Base-by-base conservation (phyloP, 228 moss, liverwort and hornwort species). In the Sphagnum fallax region DNA sequence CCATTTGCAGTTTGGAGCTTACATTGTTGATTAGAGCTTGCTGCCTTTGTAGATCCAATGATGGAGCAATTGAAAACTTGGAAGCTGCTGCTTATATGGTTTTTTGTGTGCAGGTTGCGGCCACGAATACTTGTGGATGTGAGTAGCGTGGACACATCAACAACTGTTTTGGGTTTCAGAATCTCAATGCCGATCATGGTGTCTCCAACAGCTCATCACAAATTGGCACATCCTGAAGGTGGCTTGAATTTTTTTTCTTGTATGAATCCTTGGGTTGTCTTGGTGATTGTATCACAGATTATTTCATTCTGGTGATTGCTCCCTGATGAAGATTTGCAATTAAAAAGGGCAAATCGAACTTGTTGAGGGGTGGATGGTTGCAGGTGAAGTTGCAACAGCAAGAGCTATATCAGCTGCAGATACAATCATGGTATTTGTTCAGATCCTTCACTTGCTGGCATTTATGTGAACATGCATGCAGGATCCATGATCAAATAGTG, bases 101-200 rank as follows among this genome's bases (percentile, higher is more conserved):
- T 32, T 32, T 32, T 32, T 32, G 32, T 32, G 32, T 32, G 62
- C 79, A 94, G 91, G 76, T 67, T 94, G 67, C 72, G 83, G 60
- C 94, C 94, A 47, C 79, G 91, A 49, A 74, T 88, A 57, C 60
- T 91, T 72, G 75, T 94, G 16, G 86, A 91, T 61, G 86, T 94
- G 79, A 86, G 81, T 52, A 75, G 72, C 72, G 71, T 91, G 4
- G 91, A 88, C n/a, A 49, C 88, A 51, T 71, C 88, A 49, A 83
- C 89, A 5, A 70, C 74, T 10, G 77, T 91, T 0, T 65, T 94
- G 60, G 91, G 91, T 51, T 79, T 77, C 73, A 70, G 79, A 62
- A 67, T 90, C 10, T 81, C 81, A 55, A 89, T 84, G 94, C 94
- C 94, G 71, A 88, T 94, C 51, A 90, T 94, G 94, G 86, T 94